These are phyloP conservation scores for Pisolithus sp. DNA, from an alignment of 768 basidiomycete species.

Conservation along the genomic window DNA sequence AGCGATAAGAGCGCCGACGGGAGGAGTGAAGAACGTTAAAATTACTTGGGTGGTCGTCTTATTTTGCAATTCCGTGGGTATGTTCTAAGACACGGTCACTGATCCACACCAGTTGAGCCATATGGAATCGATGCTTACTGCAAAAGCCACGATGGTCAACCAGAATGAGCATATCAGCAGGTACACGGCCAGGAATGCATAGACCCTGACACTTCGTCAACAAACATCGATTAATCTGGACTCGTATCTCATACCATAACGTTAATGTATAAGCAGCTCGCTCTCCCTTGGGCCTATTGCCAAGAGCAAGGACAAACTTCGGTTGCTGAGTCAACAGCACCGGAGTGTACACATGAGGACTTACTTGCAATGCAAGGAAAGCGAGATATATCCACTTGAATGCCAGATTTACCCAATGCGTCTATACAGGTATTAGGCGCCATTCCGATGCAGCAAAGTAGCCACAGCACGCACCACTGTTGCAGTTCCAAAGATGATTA, in stretches of 20 bases:
- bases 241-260: slow-evolving; percentile 46
- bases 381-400: slow-evolving; percentile 85
- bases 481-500: slow-evolving; percentile 66
- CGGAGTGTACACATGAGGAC: slow-evolving; percentile 5
- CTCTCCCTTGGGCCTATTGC: slow-evolving; percentile 88
- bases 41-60: slow-evolving; percentile 48
- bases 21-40: slow-evolving; percentile 59
- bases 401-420: slow-evolving; percentile 79
- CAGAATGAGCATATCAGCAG: slow-evolving; percentile 83
- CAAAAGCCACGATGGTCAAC: slow-evolving; percentile 75
- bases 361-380: slow-evolving; percentile 72
- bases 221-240: neutral
- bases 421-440: slow-evolving; percentile 37
- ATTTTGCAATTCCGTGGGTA: slow-evolving; percentile 44
- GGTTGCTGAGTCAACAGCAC: neutral
- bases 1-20: slow-evolving; percentile 76
- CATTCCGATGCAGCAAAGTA: neutral
- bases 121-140: slow-evolving; percentile 34
- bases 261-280: slow-evolving; percentile 62
- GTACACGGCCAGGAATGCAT: slow-evolving; percentile 77
- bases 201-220: slow-evolving; percentile 51
- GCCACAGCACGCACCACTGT: slow-evolving; percentile 46
- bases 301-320: slow-evolving; percentile 65
- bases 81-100: slow-evolving; percentile 33
- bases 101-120: neutral